A percentile compares a stretch with the other conserved stretches of the same genome.
phyloP scores from a whole-genome alignment of 257 asterid species.

The Coffea canephora region DNA sequence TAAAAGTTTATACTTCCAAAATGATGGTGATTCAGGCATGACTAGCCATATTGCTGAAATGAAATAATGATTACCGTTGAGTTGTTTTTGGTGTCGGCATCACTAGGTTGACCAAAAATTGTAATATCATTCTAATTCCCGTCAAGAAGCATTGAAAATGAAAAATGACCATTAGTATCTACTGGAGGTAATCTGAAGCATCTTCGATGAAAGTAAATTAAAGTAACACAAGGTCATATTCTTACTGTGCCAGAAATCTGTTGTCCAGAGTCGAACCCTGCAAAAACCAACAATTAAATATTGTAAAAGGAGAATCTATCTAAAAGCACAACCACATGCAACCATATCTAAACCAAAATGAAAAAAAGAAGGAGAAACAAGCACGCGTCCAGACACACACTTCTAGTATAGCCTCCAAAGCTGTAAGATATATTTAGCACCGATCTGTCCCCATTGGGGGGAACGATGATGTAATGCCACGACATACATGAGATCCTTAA shows the following conservation, averaged over 20 bases:
- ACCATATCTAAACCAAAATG: background rate
- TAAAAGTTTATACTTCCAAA: background rate
- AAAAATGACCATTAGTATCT: background rate
- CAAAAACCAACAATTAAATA: conserved; percentile 16
- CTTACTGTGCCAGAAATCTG: conserved; percentile 66
- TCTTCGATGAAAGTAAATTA: background rate
- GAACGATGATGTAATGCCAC: background rate
- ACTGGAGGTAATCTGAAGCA: background rate
- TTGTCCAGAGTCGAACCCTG: conserved; percentile 64
- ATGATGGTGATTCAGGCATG: background rate
- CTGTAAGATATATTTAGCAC: background rate
- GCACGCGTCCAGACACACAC: no score
- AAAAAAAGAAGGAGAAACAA: no score
- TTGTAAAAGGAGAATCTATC: background rate
- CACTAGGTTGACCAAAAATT: conserved; percentile 37
- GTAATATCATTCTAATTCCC: conserved; percentile 41
- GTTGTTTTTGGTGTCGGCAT: conserved; percentile 32
- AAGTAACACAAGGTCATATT: conserved; percentile 17
- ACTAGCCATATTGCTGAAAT: background rate
- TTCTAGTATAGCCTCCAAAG: background rate
- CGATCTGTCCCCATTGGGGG: background rate
- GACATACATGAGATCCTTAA: background rate
- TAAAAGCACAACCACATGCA: background rate
- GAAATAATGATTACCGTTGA: conserved; percentile 43
- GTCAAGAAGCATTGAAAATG: conserved; percentile 20